Conservation (phyloP, 2,329 filamentous ascomycete species). For the Fusarium newnesense region DNA sequence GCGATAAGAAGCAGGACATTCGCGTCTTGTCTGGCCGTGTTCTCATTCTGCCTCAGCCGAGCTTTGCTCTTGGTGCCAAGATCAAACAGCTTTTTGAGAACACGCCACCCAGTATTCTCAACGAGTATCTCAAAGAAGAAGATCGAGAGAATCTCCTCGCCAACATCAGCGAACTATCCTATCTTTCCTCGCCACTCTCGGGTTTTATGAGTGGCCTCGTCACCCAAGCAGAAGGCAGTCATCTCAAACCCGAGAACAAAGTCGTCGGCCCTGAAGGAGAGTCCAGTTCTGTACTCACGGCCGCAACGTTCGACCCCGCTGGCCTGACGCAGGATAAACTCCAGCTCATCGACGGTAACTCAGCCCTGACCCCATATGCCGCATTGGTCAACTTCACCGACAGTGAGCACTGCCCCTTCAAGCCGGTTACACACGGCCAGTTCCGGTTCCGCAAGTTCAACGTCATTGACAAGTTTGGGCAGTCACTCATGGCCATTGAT, state of each 20-base stretch:
- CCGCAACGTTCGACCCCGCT: background rate
- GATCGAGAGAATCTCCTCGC: conserved; percentile 9
- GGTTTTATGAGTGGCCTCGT: conserved; percentile 48
- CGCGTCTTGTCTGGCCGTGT: conserved; percentile 50
- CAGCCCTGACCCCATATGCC: conserved; percentile 51
- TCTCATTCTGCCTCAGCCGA: conserved; percentile 54
- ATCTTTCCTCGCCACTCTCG: conserved; percentile 46
- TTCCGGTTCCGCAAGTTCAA: conserved; percentile 57
- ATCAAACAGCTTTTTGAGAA: conserved; percentile 48
- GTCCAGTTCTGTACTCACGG: background rate
- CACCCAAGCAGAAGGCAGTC: conserved; percentile 50
- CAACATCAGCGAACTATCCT: conserved; percentile 19
- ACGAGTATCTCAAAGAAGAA: conserved; percentile 1
- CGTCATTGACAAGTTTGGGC: conserved; percentile 62
- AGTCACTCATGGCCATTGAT: conserved; percentile 50
- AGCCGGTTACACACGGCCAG: conserved; percentile 60
- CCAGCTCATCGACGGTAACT: background rate
- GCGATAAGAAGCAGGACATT: conserved; percentile 15
- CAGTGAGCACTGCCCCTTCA: conserved; percentile 50
- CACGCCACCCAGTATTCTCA: conserved; percentile 40
- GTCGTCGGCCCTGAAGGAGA: background rate
- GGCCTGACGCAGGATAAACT: conserved; percentile 30
- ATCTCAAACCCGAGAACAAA: conserved; percentile 52
- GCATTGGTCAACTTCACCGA: conserved; percentile 38
- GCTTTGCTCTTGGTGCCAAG: conserved; percentile 47